These are phyloP conservation scores for Quercus bicolor DNA, from an alignment of 306 rosid genomes.

Conservation along the genomic window DNA sequence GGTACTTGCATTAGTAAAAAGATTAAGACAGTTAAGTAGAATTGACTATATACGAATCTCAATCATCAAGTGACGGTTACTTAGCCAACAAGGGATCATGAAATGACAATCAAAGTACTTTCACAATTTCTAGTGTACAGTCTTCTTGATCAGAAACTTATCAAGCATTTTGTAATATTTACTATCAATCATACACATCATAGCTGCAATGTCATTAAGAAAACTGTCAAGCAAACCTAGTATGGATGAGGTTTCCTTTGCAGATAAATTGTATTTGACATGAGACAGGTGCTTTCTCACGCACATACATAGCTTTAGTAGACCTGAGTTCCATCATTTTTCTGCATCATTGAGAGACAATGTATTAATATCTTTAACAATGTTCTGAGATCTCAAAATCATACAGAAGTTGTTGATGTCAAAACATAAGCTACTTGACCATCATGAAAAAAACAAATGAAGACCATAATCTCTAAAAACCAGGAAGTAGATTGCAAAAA, in stretches of 20 bases:
- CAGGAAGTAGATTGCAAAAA: too few relatives aligned
- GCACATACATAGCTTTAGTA: constrained; percentile 41
- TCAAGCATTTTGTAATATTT: constrained; percentile 4
- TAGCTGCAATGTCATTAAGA: background rate
- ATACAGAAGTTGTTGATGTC: background rate
- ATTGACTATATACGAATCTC: too few relatives aligned
- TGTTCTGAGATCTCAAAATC: background rate
- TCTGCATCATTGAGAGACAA: constrained; percentile 26
- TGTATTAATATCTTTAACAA: background rate
- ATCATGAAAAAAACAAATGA: background rate
- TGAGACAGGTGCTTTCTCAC: constrained; percentile 33
- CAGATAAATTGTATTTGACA: constrained; percentile 52
- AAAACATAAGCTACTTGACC: background rate
- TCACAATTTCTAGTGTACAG: background rate
- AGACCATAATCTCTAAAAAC: background rate
- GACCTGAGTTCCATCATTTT: constrained; percentile 42
- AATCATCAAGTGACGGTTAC: too few relatives aligned
- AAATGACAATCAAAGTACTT: constrained; percentile 2
- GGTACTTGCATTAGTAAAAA: too few relatives aligned
- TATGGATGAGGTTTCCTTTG: constrained; percentile 44
- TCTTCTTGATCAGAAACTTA: constrained; percentile 5
- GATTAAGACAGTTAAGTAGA: too few relatives aligned
- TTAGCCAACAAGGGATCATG: background rate
- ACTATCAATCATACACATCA: background rate
- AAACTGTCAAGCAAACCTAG: constrained; percentile 29